Base-by-base conservation (phyloP, 208 protist species). In the Balamuthia mandrillaris region DNA sequence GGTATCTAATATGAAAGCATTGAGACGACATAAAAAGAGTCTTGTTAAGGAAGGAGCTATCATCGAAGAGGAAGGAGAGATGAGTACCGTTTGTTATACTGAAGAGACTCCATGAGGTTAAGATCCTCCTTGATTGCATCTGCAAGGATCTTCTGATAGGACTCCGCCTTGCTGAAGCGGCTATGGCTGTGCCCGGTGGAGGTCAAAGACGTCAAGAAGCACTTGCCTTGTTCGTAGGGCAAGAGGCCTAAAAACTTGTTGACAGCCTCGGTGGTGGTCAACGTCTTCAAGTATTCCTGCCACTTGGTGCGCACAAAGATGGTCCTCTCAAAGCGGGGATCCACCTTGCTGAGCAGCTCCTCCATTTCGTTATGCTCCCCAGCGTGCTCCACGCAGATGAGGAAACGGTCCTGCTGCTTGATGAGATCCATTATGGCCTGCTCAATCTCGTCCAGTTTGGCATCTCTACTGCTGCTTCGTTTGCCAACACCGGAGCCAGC, bases 231-330 rank as follows among this genome's bases (percentile, higher is more conserved):
- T 33, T 58, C 27, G 18, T 39, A 35, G 68, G 24, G 45, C 27
- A 78, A 78, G 68, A 27, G 37, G 41, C 42, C 21, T 14, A 78
- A 45, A 24, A 58, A 78, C 24, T 39, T 27, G 68, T 78, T 78
- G 4, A 78, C 45, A 5, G n/a, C 68, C 68, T 78, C 56, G 1
- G 68, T 35, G 27, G 68, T 78, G 18, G 37, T 9, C 6, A 78
- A 3, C 27, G 68, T 78, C 31, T n/a, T 27, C 24, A 78, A 45
- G 47, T 78, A 35, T 21, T 78, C 68, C 45, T 78, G 68, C 33
- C 35, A 51, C 68, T 78, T 78, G 68, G 68, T 78, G 68, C 56
- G 56, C 33, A 78, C 68, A 52, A 78, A 78, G 6, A 78, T 35
- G 5, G 68, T 78, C 44, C 68, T 37, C 27, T 78, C 44, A 45